Evolutionary conservation across 768 basidiomycete species (phyloP), one percentile per base, ranked within the genome.

Genomic region (Nevesoporus exiguus): DNA sequence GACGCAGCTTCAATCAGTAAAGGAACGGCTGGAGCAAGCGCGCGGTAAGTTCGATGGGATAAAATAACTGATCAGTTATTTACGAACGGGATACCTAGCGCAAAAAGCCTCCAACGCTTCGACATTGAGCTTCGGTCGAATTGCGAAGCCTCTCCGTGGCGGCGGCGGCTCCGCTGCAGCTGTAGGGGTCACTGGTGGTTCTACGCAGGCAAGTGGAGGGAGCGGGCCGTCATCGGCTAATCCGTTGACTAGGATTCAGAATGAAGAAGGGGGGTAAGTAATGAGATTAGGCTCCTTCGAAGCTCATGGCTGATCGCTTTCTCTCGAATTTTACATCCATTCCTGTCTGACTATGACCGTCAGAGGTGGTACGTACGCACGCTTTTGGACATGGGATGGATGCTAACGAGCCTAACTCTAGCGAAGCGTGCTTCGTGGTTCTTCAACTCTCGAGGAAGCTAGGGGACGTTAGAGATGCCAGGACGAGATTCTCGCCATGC

Each of bases 141-240:
- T 99, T 58, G 96, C 96, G 31, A 98, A 98, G 74, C 97, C 97
- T 25, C 76, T 99, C 52, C 82, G 96, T 60, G 97, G 96, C 14
- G 93, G 93, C 21, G 95, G 96, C 40, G 93, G 93, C 53, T 71
- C 71, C 52, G 60, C 63, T 14, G 73, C 67, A 7, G 68, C 69
- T 31, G 76, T 76, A 36, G 74, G 75, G 19, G 71, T 73, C 45
- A 63, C 74, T 34, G 64, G 79, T 21, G 70, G 69, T 41, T 66
- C 75, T 39, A 63, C 73, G 46, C 74, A 80, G 52, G 71, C 76
- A 49, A 57, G 73, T 51, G 67, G 64, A 56, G 70, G 76, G 33
- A 73, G 76, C 29, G 72, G 73, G n/a, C 71, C 79, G 44, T 71
- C 79, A 44, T 76, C 81, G 27, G 76, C 79, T 48, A 90, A 83